Evolutionary conservation across 768 basidiomycete species (phyloP).

Genomic region (Tephrocybe sp.): DNA sequence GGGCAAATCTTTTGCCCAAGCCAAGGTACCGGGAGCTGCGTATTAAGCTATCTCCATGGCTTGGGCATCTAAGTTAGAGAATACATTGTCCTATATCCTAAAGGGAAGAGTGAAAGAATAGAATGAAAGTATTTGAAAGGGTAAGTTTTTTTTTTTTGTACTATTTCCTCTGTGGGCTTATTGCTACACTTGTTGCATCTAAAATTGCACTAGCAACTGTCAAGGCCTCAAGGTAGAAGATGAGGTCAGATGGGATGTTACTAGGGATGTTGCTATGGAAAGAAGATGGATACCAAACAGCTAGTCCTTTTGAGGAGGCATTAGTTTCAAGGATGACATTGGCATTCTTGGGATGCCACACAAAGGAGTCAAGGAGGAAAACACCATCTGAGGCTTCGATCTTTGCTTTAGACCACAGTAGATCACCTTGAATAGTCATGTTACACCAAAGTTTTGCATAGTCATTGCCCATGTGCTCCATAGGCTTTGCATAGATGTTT

Average conservation of each 20-base stretch:
- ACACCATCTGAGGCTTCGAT: slow-evolving; percentile 20
- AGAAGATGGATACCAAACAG: slow-evolving; percentile 19
- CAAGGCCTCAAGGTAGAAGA: slow-evolving; percentile 28
- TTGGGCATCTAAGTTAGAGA: no score
- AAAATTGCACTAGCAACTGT: slow-evolving; percentile 16
- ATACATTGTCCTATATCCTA: not conserved
- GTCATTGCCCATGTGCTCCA: slow-evolving; percentile 16
- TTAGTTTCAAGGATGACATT: slow-evolving; percentile 21
- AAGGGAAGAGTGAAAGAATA: not conserved
- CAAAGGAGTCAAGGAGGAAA: slow-evolving; percentile 16
- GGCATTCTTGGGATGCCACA: slow-evolving; percentile 18
- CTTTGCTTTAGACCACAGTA: slow-evolving; percentile 28
- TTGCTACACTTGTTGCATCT: not conserved
- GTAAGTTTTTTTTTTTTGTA: no score
- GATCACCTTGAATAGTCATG: slow-evolving; percentile 17
- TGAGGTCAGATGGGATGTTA: slow-evolving; percentile 1
- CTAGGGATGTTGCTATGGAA: slow-evolving; percentile 12
- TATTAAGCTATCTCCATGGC: no score
- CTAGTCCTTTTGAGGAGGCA: slow-evolving; percentile 21
- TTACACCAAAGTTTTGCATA: slow-evolving; percentile 29
- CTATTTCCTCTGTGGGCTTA: not conserved
- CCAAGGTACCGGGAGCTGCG: no score
- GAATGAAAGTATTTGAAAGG: no score
- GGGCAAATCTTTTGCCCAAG: no score
- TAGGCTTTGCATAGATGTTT: slow-evolving; percentile 30